A percentile compares a stretch with the other conserved stretches of the same genome.
phyloP scores from a whole-genome alignment of 2,329 filamentous ascomycete species.

The Helminthosporium solani region DNA sequence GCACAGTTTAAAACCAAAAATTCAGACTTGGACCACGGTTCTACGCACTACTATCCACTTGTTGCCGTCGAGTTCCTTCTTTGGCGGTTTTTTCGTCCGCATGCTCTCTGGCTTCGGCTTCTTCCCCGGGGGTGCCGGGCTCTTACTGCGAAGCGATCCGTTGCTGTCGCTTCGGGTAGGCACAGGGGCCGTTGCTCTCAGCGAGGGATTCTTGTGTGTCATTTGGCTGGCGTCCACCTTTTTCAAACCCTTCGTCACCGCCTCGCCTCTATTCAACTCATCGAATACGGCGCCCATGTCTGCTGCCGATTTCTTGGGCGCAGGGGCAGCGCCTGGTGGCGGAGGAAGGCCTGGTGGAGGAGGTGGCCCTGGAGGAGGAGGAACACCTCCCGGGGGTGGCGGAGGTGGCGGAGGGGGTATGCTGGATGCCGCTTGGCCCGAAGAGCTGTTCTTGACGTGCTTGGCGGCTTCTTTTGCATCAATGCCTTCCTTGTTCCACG shows the following conservation, averaged over 20 bases:
- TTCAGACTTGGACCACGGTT: not conserved
- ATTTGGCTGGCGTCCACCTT: conserved; percentile 96
- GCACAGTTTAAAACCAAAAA: conserved; percentile 8
- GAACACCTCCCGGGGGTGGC: conserved; percentile 53
- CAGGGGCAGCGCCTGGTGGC: conserved; percentile 51
- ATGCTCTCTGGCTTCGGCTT: conserved; percentile 53
- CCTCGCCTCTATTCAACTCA: conserved; percentile 83
- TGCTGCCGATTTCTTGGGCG: conserved; percentile 48
- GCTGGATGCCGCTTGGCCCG: conserved; percentile 58
- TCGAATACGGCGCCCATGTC: conserved; percentile 89
- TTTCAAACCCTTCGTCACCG: conserved; percentile 82
- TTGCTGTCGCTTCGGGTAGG: conserved; percentile 58
- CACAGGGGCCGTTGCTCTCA: conserved; percentile 73
- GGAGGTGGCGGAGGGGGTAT: conserved; percentile 67
- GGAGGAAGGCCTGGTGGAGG: conserved; percentile 55
- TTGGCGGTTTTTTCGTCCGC: conserved; percentile 50
- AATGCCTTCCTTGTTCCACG: conserved; percentile 80
- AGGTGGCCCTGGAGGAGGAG: conserved; percentile 65
- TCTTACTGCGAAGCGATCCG: conserved; percentile 65
- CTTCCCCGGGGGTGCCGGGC: conserved; percentile 73
- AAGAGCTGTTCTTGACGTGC: conserved; percentile 50
- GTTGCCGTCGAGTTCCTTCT: conserved; percentile 61
- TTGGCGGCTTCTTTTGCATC: conserved; percentile 70
- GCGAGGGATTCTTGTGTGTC: conserved; percentile 96
- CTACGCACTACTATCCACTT: conserved; percentile 82